Percentiles rank a stretch among this genome's conserved stretches.
These are phyloP conservation scores for Orbilia oligospora DNA, from an alignment of 2,329 filamentous ascomycete species.

Conservation along the genomic window DNA sequence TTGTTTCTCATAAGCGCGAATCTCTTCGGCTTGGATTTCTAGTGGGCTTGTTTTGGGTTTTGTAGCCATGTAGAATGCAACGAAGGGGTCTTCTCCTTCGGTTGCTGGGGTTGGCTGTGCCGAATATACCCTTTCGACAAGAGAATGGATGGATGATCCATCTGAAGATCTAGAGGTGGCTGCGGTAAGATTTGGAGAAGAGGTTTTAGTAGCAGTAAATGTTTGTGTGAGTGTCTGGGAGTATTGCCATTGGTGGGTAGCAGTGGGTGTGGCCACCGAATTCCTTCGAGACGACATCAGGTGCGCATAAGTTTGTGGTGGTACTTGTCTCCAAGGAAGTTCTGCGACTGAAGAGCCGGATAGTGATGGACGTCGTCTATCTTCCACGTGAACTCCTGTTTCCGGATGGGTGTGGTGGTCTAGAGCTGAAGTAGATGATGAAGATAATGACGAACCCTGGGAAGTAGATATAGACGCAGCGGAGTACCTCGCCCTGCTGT, in stretches of 20 bases:
- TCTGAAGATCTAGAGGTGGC: constrained; percentile 32
- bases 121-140: constrained; percentile 33
- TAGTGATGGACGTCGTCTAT: constrained; percentile 41
- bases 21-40: constrained; percentile 33
- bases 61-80: constrained; percentile 48
- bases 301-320: constrained; percentile 49
- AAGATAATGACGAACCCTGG: constrained; percentile 42
- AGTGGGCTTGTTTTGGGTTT: constrained; percentile 29
- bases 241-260: constrained; percentile 40
- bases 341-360: constrained; percentile 47
- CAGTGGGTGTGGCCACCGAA: constrained; percentile 36
- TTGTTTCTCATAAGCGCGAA: constrained; percentile 32
- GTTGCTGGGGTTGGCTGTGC: background rate
- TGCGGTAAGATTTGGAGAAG: constrained; percentile 29
- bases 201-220: constrained; percentile 7
- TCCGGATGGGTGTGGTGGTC: constrained; percentile 33
- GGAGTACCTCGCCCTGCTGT: constrained; percentile 37
- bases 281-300: constrained; percentile 52
- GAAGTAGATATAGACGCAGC: constrained; percentile 47
- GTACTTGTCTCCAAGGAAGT: constrained; percentile 48
- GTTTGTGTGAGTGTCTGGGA: constrained; percentile 33
- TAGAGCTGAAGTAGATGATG: constrained; percentile 22
- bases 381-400: constrained; percentile 24
- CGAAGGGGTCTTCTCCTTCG: constrained; percentile 50
- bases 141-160: constrained; percentile 33